Base-by-base conservation (phyloP, 2,329 filamentous ascomycete species). In the Gremmenia infestans region DNA sequence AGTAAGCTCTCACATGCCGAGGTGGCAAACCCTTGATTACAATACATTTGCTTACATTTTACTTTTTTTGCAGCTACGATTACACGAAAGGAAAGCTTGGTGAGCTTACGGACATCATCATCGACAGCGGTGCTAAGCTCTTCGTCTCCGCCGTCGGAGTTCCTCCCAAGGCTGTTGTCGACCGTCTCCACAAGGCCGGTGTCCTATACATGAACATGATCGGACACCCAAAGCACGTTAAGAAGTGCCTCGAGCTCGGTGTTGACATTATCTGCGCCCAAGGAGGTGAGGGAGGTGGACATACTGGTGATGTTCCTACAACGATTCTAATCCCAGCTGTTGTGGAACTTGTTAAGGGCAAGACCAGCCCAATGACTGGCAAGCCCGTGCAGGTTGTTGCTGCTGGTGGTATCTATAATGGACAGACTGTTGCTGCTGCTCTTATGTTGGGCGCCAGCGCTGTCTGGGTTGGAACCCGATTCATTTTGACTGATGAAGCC, bases 171-270 rank as follows among this genome's bases (percentile, higher is more conserved):
- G 78, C 82, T 65, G 87, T 97, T 57, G 91, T 99, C 68, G 91
- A 97, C 64, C 88, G 83, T 71, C 85, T 99, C 48, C 94, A 99
- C 82, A 82, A 85, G 70, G 78, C 85, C 69, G 92, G 92, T 65
- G 83, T 99, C 65, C 81, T 96, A 65, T 96, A 95, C 82, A 97
- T 97, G 94, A 99, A 99, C 86, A 99, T 99, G 94, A 92, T 99
- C 72, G 94, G 94, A 65, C 94, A 99, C 81, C 93, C 94, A 71
- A 99, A 99, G 86, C 94, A 99, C 78, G 93, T 96, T 62, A 83
- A 91, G 76, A 99, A 97, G 82, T 95, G 91, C 75, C 81, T 99
- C 60, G 91, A 93, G 50, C 82, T 92, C 57, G 94, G 92, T 63
- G 90, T 86, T 66, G 94, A 99, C 75, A 88, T 99, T 68, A 97